A percentile compares a stretch with the other conserved stretches of the same genome.
Evolutionary conservation across 306 rosid species (phyloP).

Genomic region (Dalbergia cochinchinensis): DNA sequence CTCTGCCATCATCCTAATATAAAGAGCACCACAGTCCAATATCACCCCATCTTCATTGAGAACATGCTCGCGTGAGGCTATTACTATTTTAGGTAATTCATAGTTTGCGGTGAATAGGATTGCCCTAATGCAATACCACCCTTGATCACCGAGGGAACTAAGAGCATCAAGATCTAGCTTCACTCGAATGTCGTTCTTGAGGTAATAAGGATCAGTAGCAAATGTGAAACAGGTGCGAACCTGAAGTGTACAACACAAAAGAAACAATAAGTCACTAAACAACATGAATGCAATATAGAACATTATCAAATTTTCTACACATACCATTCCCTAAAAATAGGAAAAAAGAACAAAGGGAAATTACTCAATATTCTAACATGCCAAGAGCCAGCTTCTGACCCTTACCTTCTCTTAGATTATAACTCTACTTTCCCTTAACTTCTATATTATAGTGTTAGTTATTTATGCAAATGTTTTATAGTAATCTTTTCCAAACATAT

Average conservation of each 20-base stretch:
- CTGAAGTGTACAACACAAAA: conserved; percentile 22
- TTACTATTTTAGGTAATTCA: conserved; percentile 43
- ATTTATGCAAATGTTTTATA: background rate
- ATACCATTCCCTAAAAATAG: background rate
- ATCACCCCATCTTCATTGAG: conserved; percentile 67
- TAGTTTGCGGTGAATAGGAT: conserved; percentile 48
- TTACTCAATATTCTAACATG: background rate
- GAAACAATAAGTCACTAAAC: background rate
- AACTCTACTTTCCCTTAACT: background rate
- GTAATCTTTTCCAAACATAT: background rate
- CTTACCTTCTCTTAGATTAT: background rate
- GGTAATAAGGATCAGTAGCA: conserved; percentile 36
- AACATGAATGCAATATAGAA: background rate
- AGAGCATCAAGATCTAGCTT: conserved; percentile 51
- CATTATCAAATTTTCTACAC: background rate
- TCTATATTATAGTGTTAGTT: background rate
- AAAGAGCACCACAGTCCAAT: conserved; percentile 71
- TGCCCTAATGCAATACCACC: conserved; percentile 53
- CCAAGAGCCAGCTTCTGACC: background rate
- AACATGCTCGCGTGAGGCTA: conserved; percentile 41
- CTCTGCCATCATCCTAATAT: conserved; percentile 74
- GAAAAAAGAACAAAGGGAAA: background rate
- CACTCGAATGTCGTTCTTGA: conserved; percentile 42
- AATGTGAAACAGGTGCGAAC: conserved; percentile 29
- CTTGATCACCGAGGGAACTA: conserved; percentile 45